Evolutionary conservation across 805 yeast genomes (phyloP), one percentile per base, ranked within the genome.

Genomic region (Kuraishia cidri): DNA sequence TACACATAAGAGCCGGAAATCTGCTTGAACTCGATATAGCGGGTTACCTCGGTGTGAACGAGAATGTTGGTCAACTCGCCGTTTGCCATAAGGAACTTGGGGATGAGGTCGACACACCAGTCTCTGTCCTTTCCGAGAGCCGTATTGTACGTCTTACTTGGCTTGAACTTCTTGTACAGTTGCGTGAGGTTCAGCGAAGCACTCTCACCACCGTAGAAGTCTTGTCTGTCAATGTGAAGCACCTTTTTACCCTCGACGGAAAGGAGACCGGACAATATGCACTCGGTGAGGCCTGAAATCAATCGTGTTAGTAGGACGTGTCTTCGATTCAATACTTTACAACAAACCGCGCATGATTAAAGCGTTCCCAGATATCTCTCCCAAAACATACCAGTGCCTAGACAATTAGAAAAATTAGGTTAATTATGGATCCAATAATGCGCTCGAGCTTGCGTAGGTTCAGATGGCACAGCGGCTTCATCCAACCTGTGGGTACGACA

Each of bases 191-290:
- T 81, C 48, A 86, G 69, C 5, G 94, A 83, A 11, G 95, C 94
- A 38, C 87, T 75, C 55, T 85, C 95, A 29, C 82, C 98, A 32
- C 98, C 98, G 46, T 92, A 92, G 54, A 87, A 94, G 54, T 86
- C 94, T 59, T 92, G 97, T 47, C 87, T 79, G 57, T 92, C 98
- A 41, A 92, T 87, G 60, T 92, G 98, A 36, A 92, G 69, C 6
- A 92, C 97, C 53, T 92, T 92, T 66, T 92, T 90, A 41, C 97
- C 97, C 51, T 92, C 97, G n/a, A 90, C 95, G 7, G 97, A 86
- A 29, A 92, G 69, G 33, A 92, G 61, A 3, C 98, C 98, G 1
- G 96, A 86, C 29, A 92, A 71, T 38, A 92, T 81, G 64, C 98
- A 92, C 58, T 92, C 98, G 29, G 97, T 90, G 42, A 92, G 71